Evolutionary conservation across 192 early-diverging fungal genomes (phyloP).

Genomic region (Mortierella claussenii): DNA sequence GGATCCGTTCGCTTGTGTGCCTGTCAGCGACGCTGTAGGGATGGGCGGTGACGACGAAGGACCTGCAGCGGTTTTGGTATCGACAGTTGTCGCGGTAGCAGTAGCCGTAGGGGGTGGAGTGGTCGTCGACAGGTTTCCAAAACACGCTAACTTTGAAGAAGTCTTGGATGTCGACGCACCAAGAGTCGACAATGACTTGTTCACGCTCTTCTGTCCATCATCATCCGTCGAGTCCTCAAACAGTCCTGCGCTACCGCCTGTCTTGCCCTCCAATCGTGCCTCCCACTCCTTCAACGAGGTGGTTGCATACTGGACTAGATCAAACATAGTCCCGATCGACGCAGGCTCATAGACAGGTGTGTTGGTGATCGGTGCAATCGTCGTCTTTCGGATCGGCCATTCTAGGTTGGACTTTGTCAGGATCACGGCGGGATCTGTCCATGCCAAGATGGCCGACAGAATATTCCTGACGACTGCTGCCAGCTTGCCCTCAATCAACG

Average conservation of each 20-base stretch:
- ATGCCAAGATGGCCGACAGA: conserved; percentile 42
- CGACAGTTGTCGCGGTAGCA: neutral
- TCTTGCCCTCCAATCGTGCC: conserved; percentile 47
- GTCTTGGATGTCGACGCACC: conserved; percentile 19
- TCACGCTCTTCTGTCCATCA: conserved; percentile 22
- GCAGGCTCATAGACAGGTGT: conserved; percentile 35
- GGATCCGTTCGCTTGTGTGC: neutral
- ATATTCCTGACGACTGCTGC: conserved; percentile 49
- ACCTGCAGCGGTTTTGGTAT: neutral
- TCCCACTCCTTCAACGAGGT: conserved; percentile 54
- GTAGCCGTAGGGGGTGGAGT: neutral
- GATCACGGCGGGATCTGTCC: conserved; percentile 50
- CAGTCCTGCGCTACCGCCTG: conserved; percentile 40
- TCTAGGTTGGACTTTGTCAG: conserved; percentile 40
- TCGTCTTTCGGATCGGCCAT: conserved; percentile 57
- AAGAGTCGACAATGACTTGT: conserved; percentile 3
- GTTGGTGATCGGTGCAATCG: conserved; percentile 47
- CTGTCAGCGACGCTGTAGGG: neutral
- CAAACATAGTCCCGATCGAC: conserved; percentile 56
- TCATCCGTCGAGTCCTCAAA: conserved; percentile 39
- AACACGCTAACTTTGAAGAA: conserved; percentile 27
- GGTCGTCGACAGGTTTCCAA: conserved; percentile 29
- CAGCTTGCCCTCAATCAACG: conserved; percentile 31
- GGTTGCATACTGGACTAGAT: conserved; percentile 44
- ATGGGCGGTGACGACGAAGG: neutral